Percentiles rank a stretch among this genome's conserved stretches.
Conservation (phyloP, 257 asterid genomes). For the Solanum chiquidenum region DNA sequence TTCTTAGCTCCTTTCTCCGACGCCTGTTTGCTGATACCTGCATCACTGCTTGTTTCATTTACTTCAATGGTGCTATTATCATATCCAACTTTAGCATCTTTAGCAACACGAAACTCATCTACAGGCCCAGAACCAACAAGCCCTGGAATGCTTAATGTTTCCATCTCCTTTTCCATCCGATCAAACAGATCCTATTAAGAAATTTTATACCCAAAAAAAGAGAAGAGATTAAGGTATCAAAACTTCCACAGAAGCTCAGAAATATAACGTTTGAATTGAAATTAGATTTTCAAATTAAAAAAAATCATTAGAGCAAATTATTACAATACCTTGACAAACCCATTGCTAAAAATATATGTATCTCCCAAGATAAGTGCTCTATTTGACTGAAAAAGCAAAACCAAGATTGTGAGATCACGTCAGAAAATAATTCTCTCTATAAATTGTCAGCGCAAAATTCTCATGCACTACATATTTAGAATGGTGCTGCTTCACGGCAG, state of each 20-base stretch:
- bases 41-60: constrained; percentile 48
- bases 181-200: constrained; percentile 59
- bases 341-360: constrained; percentile 63
- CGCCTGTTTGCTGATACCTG: constrained; percentile 39
- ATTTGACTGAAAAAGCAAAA: constrained; percentile 48
- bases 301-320: not conserved
- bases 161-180: constrained; percentile 68
- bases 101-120: constrained; percentile 25
- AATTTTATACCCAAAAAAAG: not conserved
- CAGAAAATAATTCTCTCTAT: constrained; percentile 6
- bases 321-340: constrained; percentile 66
- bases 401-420: constrained; percentile 1
- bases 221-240: not conserved
- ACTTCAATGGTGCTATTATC: constrained; percentile 15
- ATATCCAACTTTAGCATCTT: constrained; percentile 24
- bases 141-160: constrained; percentile 38
- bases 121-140: constrained; percentile 24
- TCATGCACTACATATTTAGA: not conserved
- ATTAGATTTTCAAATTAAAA: not conserved
- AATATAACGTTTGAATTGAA: not conserved
- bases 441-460: not conserved
- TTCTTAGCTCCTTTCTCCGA: constrained; percentile 74
- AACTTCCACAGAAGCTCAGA: not conserved
- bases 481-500: not conserved
- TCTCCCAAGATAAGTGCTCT: constrained; percentile 79